These are phyloP conservation scores for Inonotus hispidus DNA, from an alignment of 1,284 basidiomycete genomes.

Conservation along the genomic window DNA sequence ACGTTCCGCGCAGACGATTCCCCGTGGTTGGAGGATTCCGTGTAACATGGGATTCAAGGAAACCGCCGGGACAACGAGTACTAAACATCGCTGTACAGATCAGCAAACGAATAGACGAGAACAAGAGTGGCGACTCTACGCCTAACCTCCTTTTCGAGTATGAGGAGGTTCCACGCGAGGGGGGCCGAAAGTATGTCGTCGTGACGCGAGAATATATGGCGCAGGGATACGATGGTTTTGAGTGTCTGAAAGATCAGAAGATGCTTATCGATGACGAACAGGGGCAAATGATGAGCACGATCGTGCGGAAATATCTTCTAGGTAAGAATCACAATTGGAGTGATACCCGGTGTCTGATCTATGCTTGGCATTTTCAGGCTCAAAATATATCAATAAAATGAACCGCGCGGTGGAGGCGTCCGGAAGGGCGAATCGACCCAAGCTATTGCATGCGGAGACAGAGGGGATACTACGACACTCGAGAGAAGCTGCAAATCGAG, in stretches of 20 bases:
- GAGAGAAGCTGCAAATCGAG: slow-evolving; percentile 31
- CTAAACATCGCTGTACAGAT: slow-evolving; percentile 62
- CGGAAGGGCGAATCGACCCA: slow-evolving; percentile 18
- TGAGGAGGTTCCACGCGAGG: slow-evolving; percentile 50
- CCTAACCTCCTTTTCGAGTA: slow-evolving; percentile 37
- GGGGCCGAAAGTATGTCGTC: slow-evolving; percentile 64
- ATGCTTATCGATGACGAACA: slow-evolving; percentile 83
- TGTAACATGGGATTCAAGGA: slow-evolving; percentile 82
- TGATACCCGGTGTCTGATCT: neutral
- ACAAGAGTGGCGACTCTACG: slow-evolving; percentile 36
- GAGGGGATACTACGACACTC: slow-evolving; percentile 38
- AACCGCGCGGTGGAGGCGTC: slow-evolving; percentile 31
- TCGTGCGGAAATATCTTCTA: slow-evolving; percentile 82
- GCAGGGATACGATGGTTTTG: slow-evolving; percentile 78
- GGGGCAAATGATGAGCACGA: slow-evolving; percentile 74
- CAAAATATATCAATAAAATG: slow-evolving; percentile 63
- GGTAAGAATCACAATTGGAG: slow-evolving; percentile 41
- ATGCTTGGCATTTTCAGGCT: slow-evolving; percentile 41
- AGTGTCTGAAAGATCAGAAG: slow-evolving; percentile 57
- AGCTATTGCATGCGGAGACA: slow-evolving; percentile 38
- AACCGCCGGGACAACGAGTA: slow-evolving; percentile 65
- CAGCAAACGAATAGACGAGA: slow-evolving; percentile 34
- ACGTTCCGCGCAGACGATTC: slow-evolving; percentile 58
- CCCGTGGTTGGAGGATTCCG: slow-evolving; percentile 84
- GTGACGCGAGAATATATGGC: slow-evolving; percentile 77